Evolutionary conservation across 2,329 filamentous ascomycete genomes (phyloP).

Genomic region (Rhynchosporium agropyri): DNA sequence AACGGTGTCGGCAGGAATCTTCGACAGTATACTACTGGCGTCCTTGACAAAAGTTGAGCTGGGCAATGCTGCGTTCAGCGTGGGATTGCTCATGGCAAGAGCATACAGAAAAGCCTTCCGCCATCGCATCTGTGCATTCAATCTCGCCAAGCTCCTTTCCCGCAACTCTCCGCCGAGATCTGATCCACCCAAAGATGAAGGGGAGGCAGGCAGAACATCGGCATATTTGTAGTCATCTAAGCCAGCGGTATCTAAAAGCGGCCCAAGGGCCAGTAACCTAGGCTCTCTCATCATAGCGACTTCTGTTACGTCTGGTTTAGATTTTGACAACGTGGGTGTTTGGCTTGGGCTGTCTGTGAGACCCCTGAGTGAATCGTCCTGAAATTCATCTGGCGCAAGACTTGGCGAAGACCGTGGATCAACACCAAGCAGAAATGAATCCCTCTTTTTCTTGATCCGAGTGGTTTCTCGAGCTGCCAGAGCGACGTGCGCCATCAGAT

Average conservation of each 20-base stretch:
- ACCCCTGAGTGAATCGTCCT: conserved; percentile 3
- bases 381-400: not conserved
- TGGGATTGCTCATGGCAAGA: conserved; percentile 12
- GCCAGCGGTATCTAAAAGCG: conserved; percentile 14
- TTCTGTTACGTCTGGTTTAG: not conserved
- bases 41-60: conserved; percentile 15
- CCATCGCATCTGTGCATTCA: conserved; percentile 15
- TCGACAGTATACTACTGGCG: conserved; percentile 10
- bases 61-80: conserved; percentile 11
- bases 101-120: conserved; percentile 14
- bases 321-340: not conserved
- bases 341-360: conserved; percentile 1
- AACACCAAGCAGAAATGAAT: conserved; percentile 3
- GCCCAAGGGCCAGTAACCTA: conserved; percentile 7
- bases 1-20: conserved; percentile 10
- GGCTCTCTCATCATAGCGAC: not conserved
- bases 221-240: conserved; percentile 16
- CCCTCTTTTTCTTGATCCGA: conserved; percentile 11
- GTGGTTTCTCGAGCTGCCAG: conserved; percentile 13
- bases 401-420: conserved; percentile 2
- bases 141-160: not conserved
- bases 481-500: conserved; percentile 13
- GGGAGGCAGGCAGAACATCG: conserved; percentile 5
- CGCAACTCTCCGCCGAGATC: conserved; percentile 9
- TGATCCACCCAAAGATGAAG: conserved; percentile 13